A percentile compares a stretch with the other conserved stretches of the same genome.
These are phyloP conservation scores for Neopestalotiopsis sp. DNA, from an alignment of 2,329 filamentous ascomycete genomes.

Conservation along the genomic window DNA sequence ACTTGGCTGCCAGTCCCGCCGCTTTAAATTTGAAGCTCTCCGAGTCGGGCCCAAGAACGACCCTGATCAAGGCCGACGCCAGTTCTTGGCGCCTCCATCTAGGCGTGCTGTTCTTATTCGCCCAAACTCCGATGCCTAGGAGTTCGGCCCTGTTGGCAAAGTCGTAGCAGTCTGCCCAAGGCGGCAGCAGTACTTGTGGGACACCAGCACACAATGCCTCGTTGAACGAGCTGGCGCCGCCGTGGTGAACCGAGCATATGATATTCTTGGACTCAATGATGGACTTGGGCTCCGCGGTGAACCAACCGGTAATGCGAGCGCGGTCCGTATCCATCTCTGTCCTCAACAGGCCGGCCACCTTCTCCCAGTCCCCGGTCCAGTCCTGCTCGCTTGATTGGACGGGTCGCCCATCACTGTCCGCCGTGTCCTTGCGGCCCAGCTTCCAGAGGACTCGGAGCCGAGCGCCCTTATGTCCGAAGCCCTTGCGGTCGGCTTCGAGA, in stretches of 20 bases:
- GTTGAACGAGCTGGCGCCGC: conserved; percentile 11
- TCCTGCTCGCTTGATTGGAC: no score
- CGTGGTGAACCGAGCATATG: no score
- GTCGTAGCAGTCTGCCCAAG: conserved; percentile 30
- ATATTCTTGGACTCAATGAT: conserved; percentile 20
- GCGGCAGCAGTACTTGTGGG: conserved; percentile 26
- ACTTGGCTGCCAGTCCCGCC: no score
- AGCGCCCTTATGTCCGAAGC: conserved; percentile 27
- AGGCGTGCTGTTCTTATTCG: conserved; percentile 7
- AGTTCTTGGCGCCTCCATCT: no score
- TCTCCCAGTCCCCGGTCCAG: not conserved
- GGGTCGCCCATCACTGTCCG: conserved; percentile 2
- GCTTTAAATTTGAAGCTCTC: no score
- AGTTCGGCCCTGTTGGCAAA: conserved; percentile 26
- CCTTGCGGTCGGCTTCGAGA: conserved; percentile 27
- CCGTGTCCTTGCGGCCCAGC: conserved; percentile 26
- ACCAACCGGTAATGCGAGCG: conserved; percentile 6
- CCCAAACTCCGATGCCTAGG: conserved; percentile 27
- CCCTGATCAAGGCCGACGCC: no score
- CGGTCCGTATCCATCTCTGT: conserved; percentile 18
- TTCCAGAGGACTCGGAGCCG: conserved; percentile 44
- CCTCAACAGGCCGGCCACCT: conserved; percentile 25
- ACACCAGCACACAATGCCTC: conserved; percentile 32
- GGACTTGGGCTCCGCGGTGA: not conserved
- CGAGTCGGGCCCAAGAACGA: no score